Conservation (phyloP, 2,329 filamentous ascomycete genomes). For the Didymella pomorum region DNA sequence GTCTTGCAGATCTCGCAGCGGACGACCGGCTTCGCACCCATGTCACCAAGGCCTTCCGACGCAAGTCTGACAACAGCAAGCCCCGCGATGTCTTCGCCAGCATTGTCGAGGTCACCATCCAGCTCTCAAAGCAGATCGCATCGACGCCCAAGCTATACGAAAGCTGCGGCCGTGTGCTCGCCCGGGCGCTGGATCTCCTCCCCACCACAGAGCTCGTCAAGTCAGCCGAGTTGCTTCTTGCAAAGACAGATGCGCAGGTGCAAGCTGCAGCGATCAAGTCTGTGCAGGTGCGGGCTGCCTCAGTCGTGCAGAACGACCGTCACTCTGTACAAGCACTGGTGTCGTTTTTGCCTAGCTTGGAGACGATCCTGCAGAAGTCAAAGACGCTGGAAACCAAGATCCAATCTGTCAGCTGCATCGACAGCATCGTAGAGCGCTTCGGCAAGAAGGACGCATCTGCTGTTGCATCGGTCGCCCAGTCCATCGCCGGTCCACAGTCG, state of each 20-base stretch:
- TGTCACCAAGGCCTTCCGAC: slow-evolving; percentile 42
- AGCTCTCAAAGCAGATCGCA: slow-evolving; percentile 71
- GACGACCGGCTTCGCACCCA: slow-evolving; percentile 44
- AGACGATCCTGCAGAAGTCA: slow-evolving; percentile 76
- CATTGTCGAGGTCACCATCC: slow-evolving; percentile 54
- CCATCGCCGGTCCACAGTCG: slow-evolving; percentile 78
- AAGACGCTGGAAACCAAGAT: slow-evolving; percentile 79
- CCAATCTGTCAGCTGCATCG: slow-evolving; percentile 86
- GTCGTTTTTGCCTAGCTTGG: slow-evolving; percentile 80
- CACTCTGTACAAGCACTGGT: slow-evolving; percentile 75
- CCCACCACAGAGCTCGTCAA: slow-evolving; percentile 90
- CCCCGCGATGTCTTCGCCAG: slow-evolving; percentile 46
- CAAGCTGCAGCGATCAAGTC: slow-evolving; percentile 77
- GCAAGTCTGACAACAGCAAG: slow-evolving; percentile 36
- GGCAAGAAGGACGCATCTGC: slow-evolving; percentile 87
- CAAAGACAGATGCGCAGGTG: slow-evolving; percentile 74
- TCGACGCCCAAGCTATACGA: slow-evolving; percentile 46
- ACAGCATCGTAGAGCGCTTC: slow-evolving; percentile 93
- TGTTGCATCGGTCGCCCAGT: slow-evolving; percentile 76
- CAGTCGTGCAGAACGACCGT: slow-evolving; percentile 73
- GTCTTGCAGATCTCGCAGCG: slow-evolving; percentile 49
- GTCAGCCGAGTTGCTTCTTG: slow-evolving; percentile 81
- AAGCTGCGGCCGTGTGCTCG: slow-evolving; percentile 71
- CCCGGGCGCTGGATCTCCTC: slow-evolving; percentile 81
- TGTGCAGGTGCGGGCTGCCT: slow-evolving; percentile 79